Evolutionary conservation across 768 basidiomycete genomes (phyloP), one percentile per base, ranked within the genome.

Genomic region (Gymnopilus dilepis): DNA sequence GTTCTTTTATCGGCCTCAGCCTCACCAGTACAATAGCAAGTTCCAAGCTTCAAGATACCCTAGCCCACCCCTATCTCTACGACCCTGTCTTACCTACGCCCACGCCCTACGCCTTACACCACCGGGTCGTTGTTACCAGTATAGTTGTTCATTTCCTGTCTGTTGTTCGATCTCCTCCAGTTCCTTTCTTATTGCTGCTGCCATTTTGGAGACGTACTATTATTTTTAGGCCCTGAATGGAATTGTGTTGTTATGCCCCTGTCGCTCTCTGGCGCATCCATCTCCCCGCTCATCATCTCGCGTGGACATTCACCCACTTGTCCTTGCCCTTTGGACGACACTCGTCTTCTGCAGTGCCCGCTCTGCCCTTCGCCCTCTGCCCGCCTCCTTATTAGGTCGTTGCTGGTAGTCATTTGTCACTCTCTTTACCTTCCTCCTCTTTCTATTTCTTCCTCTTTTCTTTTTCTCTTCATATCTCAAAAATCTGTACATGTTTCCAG

Each of bases 41-140:
- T 24, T 30, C 30, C 55, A 41, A 55, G 40, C 28, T 31, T 21
- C 56, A 57, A 43, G 56, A 57, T 57, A 57, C 56, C 56, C 56
- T 40, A 22, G 6, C 40, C 50, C 42, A 43, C 42, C 1, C 50
- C 24, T 47, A 53, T 22, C 1, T 19, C 11, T 38, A 33, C 52
- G 21, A 22, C 24, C 30, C 30, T 43, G 19, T 42, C 56, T 24
- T 21, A 43, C 41, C 40, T 56, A 56, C 40, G 4, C 33, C 40
- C 41, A 42, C 38, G 55, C 38, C 22, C 51, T 38, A 55, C 53
- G 53, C 34, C 53, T 24, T 42, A 30, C 38, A 30, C 53, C 24
- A 9, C 30, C 34, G 28, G 37, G 21, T 55, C 53, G 37, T 42
- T 38, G 37, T 38, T 37, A 37, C 53, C n/a, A 15, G 22, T 42